Evolutionary conservation across 306 rosid genomes (phyloP).

Genomic region (Arachis stenosperma): DNA sequence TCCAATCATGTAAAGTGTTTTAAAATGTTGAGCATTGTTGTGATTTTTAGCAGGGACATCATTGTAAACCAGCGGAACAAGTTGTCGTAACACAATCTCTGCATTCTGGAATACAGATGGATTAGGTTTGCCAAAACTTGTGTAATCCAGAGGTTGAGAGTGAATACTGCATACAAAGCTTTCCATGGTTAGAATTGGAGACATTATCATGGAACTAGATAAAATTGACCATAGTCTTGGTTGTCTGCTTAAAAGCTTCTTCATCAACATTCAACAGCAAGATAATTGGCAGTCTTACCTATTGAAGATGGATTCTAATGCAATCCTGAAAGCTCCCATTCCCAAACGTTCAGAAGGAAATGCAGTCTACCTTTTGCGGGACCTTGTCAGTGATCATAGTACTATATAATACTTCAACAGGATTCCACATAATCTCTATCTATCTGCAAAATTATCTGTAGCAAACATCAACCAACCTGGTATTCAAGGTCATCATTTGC

Average conservation of each 20-base stretch:
- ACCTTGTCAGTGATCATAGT: constrained; percentile 54
- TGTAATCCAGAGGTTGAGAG: constrained; percentile 61
- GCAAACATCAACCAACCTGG: constrained; percentile 66
- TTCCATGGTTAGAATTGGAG: constrained; percentile 17
- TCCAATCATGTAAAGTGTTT: constrained; percentile 87
- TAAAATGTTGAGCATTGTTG: constrained; percentile 49
- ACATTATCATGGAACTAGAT: constrained; percentile 1
- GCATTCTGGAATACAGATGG: constrained; percentile 86
- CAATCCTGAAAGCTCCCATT: constrained; percentile 97
- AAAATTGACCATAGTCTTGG: constrained; percentile 24
- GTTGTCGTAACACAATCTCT: constrained; percentile 65
- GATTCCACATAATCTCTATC: constrained; percentile 29
- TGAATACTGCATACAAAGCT: constrained; percentile 59
- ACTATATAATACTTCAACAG: constrained; percentile 29
- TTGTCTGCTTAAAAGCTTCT: constrained; percentile 13
- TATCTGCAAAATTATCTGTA: constrained; percentile 29
- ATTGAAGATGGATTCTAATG: constrained; percentile 84
- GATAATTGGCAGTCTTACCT: constrained; percentile 52
- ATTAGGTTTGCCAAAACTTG: constrained; percentile 82
- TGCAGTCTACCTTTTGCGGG: constrained; percentile 71
- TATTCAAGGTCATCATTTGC: constrained; percentile 89
- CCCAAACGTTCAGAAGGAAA: constrained; percentile 96
- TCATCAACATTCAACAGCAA: not conserved
- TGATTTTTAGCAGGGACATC: constrained; percentile 30
- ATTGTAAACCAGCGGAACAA: constrained; percentile 35